phyloP scores from a whole-genome alignment of 1,284 basidiomycete species.

The Amylostereum areolatum region DNA sequence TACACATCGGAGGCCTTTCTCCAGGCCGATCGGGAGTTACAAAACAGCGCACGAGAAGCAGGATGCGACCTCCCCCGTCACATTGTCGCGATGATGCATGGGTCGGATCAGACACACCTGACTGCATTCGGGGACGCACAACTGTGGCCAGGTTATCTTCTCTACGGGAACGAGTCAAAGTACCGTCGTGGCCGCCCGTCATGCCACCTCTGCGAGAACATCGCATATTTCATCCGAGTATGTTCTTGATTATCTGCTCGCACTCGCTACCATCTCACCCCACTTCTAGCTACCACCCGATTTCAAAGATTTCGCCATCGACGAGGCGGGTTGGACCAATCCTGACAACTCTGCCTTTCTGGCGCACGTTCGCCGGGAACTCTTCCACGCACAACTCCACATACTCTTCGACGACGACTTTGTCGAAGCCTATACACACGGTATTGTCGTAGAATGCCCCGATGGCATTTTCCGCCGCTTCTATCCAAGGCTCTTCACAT shows the following conservation, averaged over 20 bases:
- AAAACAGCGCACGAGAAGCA: constrained; percentile 6
- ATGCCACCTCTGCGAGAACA: constrained; percentile 17
- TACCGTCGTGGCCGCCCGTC: constrained; percentile 17
- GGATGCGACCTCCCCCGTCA: constrained; percentile 15
- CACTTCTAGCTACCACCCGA: constrained; percentile 10
- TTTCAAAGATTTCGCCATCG: constrained; percentile 7
- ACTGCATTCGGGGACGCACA: constrained; percentile 14
- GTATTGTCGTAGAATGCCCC: constrained; percentile 9
- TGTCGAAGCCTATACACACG: constrained; percentile 12
- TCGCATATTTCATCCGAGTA: constrained; percentile 25
- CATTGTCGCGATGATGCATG: constrained; percentile 15
- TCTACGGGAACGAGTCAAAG: constrained; percentile 24
- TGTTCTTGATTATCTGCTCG: neutral
- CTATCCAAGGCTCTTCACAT: constrained; percentile 14
- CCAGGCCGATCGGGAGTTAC: constrained; percentile 19
- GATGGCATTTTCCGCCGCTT: constrained; percentile 12
- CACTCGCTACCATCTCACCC: neutral
- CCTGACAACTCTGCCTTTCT: constrained; percentile 1
- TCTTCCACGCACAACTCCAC: constrained; percentile 12
- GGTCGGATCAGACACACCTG: constrained; percentile 18
- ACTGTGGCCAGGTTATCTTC: constrained; percentile 16
- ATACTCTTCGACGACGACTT: constrained; percentile 14
- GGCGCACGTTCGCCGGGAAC: constrained; percentile 13
- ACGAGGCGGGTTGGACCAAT: neutral
- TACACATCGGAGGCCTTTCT: constrained; percentile 26